Evolutionary conservation across 2,329 filamentous ascomycete genomes (phyloP).

Genomic region (Fusarium nygamai): DNA sequence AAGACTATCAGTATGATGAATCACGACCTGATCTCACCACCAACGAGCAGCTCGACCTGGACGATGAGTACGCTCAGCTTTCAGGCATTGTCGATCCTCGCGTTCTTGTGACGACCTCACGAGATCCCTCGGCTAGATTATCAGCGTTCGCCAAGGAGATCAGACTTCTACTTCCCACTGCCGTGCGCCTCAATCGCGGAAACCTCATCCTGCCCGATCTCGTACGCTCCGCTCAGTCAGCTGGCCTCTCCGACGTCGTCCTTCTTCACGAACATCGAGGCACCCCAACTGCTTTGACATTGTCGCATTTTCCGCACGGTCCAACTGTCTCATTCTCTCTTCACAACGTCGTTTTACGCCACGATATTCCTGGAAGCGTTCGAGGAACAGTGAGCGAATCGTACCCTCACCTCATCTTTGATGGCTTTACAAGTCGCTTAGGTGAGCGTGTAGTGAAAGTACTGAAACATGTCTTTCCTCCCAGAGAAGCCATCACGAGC

Average conservation of each 20-base stretch:
- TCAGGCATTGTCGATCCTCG: constrained; percentile 92
- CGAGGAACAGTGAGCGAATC: constrained; percentile 90
- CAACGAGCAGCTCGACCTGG: constrained; percentile 77
- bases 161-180: constrained; percentile 81
- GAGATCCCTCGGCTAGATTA: constrained; percentile 85
- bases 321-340: constrained; percentile 83
- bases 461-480: constrained; percentile 93
- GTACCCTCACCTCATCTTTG: constrained; percentile 95
- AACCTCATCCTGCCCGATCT: constrained; percentile 89
- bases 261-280: constrained; percentile 93
- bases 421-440: constrained; percentile 85
- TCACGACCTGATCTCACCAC: constrained; percentile 73
- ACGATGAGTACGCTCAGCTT: constrained; percentile 90
- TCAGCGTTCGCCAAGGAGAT: constrained; percentile 95
- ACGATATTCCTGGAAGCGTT: constrained; percentile 89
- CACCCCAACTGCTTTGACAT: constrained; percentile 87
- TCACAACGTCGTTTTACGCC: constrained; percentile 91
- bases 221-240: constrained; percentile 81
- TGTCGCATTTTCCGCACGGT: constrained; percentile 89
- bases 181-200: constrained; percentile 89
- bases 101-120: constrained; percentile 88
- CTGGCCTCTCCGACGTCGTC: constrained; percentile 84
- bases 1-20: constrained; percentile 95
- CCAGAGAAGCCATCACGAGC: constrained; percentile 77
- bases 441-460: constrained; percentile 88